Evolutionary conservation across 257 asterid species (phyloP), one percentile per base, ranked within the genome.

Genomic region (Verbascum thapsus): DNA sequence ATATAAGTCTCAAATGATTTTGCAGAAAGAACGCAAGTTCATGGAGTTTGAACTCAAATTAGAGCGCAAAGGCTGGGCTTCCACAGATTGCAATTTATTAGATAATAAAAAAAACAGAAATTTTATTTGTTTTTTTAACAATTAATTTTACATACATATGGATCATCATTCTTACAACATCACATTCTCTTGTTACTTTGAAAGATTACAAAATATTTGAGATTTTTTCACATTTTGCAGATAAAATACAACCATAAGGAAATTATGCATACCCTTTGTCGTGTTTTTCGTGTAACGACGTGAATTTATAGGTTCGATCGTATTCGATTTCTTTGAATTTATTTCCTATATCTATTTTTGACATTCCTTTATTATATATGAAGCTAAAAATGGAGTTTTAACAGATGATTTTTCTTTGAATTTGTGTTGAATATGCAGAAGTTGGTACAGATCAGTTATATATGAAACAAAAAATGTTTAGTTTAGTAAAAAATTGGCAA

Each of bases 401-500:
- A 26, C 32, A 26, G 32, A 26, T 26, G 32, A 26, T 26, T 2
- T 5, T 26, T 26, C 32, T 26, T 26, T 26, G n/a, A n/a, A n/a
- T 26, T 26, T 26, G 32, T 26, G 32, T 26, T 26, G 32, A 26
- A 26, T 26, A 26, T 26, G 32, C 32, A 26, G 32, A 26, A 26
- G 32, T 26, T 26, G 32, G 32, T 26, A n/a, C n/a, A 26, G 32
- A 26, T 1, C 3, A 26, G 32, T 26, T 26, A 1, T 26, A 26
- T 26, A 1, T 26, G 32, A 1, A 26, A n/a, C n/a, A n/a, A n/a
- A 5, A 26, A 52, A 86, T 89, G 96, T 76, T 86, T 55, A 75
- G 83, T 44, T 82, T 82, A n/a, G 78, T 77, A 62, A 66, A 78
- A 74, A 85, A 85, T 18, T 44, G 77, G 72, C 85, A 71, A 20